These are phyloP conservation scores for Boletus rubroflammeus DNA, from an alignment of 768 basidiomycete genomes.

Conservation along the genomic window DNA sequence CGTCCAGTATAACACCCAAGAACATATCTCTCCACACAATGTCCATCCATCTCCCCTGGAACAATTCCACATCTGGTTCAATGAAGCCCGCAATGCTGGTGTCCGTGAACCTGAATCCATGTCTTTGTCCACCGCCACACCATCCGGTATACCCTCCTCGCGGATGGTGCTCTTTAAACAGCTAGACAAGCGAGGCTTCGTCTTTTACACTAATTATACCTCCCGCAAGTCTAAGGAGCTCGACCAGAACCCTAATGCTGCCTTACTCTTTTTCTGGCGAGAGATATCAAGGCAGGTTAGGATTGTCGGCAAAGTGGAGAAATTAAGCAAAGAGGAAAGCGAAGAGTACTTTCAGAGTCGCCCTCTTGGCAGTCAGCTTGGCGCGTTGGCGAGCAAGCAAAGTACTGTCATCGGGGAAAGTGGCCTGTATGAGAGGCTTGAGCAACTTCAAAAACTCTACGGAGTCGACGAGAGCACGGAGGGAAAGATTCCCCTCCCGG, in stretches of 20 bases:
- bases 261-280: slow-evolving; percentile 88
- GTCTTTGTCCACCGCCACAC: slow-evolving; percentile 71
- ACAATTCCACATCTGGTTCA: slow-evolving; percentile 89
- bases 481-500: slow-evolving; percentile 66
- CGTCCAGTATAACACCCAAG: slow-evolving; percentile 70
- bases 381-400: slow-evolving; percentile 94
- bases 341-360: slow-evolving; percentile 79
- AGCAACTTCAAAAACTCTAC: slow-evolving; percentile 57
- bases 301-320: slow-evolving; percentile 83
- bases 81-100: slow-evolving; percentile 49
- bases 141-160: slow-evolving; percentile 75
- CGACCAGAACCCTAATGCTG: slow-evolving; percentile 68
- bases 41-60: slow-evolving; percentile 68
- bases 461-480: slow-evolving; percentile 39
- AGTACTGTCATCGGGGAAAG: slow-evolving; percentile 74
- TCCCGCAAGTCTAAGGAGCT: slow-evolving; percentile 90
- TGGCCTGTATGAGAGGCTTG: slow-evolving; percentile 59
- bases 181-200: slow-evolving; percentile 83
- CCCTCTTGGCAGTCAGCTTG: slow-evolving; percentile 79
- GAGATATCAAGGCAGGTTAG: slow-evolving; percentile 79
- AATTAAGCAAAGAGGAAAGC: slow-evolving; percentile 66
- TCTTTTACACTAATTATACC: slow-evolving; percentile 96
- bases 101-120: slow-evolving; percentile 91
- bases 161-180: slow-evolving; percentile 91
- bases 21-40: slow-evolving; percentile 56